Conservation (phyloP, 768 basidiomycete species). For the Tylopilus sp. region DNA sequence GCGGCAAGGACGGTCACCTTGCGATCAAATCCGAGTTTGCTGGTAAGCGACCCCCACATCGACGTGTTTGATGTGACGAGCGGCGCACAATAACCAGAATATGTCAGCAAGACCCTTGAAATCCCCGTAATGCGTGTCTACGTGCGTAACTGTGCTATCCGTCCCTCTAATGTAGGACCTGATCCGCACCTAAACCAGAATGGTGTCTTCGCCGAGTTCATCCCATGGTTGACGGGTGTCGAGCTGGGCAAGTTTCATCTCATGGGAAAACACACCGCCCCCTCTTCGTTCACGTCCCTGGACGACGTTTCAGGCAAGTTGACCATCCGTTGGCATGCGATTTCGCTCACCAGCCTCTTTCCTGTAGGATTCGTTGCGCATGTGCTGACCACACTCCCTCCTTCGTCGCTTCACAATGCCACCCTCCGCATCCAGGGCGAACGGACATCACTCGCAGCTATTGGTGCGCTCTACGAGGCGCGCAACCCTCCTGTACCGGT, state of each 20-base stretch:
- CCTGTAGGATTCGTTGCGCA: constrained; percentile 35
- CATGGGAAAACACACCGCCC: constrained; percentile 30
- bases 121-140: constrained; percentile 32
- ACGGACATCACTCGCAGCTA: constrained; percentile 22
- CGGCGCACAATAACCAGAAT: not conserved
- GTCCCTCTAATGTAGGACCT: not conserved
- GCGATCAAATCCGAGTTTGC: constrained; percentile 28
- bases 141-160: constrained; percentile 18
- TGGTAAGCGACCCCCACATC: constrained; percentile 13
- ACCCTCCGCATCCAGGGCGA: constrained; percentile 38
- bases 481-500: constrained; percentile 18
- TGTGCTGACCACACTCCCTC: constrained; percentile 30
- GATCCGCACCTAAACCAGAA: constrained; percentile 18
- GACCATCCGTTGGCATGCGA: not conserved
- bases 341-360: constrained; percentile 1
- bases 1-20: constrained; percentile 24
- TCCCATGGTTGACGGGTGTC: constrained; percentile 30
- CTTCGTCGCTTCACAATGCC: constrained; percentile 23
- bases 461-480: constrained; percentile 29
- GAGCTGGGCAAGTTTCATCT: constrained; percentile 29
- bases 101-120: constrained; percentile 25
- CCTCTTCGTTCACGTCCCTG: constrained; percentile 31
- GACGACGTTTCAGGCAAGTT: constrained; percentile 33
- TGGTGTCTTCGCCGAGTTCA: constrained; percentile 32
- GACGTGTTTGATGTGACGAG: not conserved